Evolutionary conservation across 2,329 filamentous ascomycete species (phyloP).

Genomic region (Colletotrichum sp.): DNA sequence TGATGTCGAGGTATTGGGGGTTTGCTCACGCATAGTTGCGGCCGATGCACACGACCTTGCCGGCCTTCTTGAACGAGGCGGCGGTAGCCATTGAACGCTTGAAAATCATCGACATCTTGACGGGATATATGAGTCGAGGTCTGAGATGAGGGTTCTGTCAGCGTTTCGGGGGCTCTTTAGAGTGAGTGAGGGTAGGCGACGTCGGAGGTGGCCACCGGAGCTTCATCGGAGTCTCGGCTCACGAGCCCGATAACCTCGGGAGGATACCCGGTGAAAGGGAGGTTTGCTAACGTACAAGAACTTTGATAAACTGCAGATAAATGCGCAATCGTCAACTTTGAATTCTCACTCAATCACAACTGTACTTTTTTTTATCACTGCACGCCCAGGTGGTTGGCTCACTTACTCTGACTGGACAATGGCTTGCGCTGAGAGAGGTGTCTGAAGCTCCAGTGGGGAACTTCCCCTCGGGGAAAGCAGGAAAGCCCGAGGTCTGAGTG

Average conservation of each 20-base stretch:
- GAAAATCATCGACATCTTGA: conserved; percentile 35
- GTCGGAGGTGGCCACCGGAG: conserved; percentile 6
- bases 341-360: not conserved
- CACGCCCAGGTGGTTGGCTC: not conserved
- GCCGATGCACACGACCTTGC: conserved; percentile 90
- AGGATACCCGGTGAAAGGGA: not conserved
- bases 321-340: not conserved
- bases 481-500: not conserved
- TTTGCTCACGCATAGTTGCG: conserved; percentile 87
- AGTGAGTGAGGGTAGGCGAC: not conserved
- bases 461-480: not conserved
- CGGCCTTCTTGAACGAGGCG: conserved; percentile 56
- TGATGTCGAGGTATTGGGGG: too few relatives aligned
- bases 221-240: conserved; percentile 8
- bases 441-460: not conserved
- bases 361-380: not conserved
- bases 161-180: not conserved
- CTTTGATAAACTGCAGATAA: not conserved
- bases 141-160: not conserved
- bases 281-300: not conserved
- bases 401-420: not conserved
- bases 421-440: not conserved
- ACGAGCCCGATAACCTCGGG: not conserved
- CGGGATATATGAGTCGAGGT: not conserved
- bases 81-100: conserved; percentile 43